phyloP scores from a whole-genome alignment of 768 basidiomycete species.

The Paxillus rubicundulus region DNA sequence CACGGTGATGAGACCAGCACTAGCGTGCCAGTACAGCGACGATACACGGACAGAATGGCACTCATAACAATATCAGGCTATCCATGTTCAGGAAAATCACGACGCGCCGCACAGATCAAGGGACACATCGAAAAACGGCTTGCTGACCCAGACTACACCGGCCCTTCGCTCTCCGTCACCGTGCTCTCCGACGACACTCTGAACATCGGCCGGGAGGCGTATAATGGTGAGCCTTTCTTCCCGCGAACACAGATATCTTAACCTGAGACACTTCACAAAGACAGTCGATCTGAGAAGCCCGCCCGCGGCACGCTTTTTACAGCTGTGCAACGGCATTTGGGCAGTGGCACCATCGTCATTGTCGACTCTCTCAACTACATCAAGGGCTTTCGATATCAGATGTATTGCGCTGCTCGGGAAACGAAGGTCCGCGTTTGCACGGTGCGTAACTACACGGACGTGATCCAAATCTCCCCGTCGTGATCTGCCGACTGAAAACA shows the following conservation, averaged over 20 bases:
- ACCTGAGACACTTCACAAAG: slow-evolving; percentile 36
- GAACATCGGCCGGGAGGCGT: slow-evolving; percentile 59
- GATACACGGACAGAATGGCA: slow-evolving; percentile 57
- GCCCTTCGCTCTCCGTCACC: slow-evolving; percentile 43
- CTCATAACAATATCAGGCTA: slow-evolving; percentile 86
- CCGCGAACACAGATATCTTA: neutral
- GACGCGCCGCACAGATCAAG: slow-evolving; percentile 64
- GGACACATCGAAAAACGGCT: slow-evolving; percentile 54
- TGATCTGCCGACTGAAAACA: neutral
- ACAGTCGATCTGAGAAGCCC: slow-evolving; percentile 81
- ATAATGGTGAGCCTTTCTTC: slow-evolving; percentile 56
- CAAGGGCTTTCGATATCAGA: slow-evolving; percentile 97
- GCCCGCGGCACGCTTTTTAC: slow-evolving; percentile 83
- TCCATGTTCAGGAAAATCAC: slow-evolving; percentile 85
- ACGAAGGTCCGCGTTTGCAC: slow-evolving; percentile 83
- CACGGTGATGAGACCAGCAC: too few relatives aligned
- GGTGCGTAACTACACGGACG: slow-evolving; percentile 43
- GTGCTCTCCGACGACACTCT: slow-evolving; percentile 76
- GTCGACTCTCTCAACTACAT: slow-evolving; percentile 95
- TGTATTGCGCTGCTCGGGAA: slow-evolving; percentile 95
- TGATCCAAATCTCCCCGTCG: neutral
- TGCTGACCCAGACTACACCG: slow-evolving; percentile 47
- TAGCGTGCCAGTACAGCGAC: too few relatives aligned
- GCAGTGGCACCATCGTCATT: slow-evolving; percentile 74
- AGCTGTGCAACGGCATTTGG: slow-evolving; percentile 72